These are phyloP conservation scores for Fusarium devonianum DNA, from an alignment of 2,329 filamentous ascomycete species.

Conservation along the genomic window DNA sequence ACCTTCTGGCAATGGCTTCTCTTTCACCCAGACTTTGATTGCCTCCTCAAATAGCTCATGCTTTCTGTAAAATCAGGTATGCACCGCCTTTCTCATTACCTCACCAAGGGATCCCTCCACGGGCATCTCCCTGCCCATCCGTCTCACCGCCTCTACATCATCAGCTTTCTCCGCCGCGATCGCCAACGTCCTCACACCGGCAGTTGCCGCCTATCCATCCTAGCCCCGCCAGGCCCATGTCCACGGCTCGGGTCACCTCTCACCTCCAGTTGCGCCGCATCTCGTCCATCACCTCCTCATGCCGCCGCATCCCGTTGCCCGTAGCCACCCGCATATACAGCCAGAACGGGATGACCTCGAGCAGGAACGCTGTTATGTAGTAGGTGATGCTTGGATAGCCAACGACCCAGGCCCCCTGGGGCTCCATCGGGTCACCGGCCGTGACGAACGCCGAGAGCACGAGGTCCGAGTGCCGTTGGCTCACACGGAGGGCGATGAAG, in stretches of 20 bases:
- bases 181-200: slow-evolving; percentile 40
- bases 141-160: slow-evolving; percentile 42
- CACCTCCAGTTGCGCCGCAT: slow-evolving; percentile 45
- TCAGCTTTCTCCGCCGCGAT: slow-evolving; percentile 46
- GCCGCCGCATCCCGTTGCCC: slow-evolving; percentile 36
- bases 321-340: slow-evolving; percentile 43
- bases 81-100: slow-evolving; percentile 47
- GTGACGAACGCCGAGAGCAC: slow-evolving; percentile 47
- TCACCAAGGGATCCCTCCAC: slow-evolving; percentile 41
- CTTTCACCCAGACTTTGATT: slow-evolving; percentile 48
- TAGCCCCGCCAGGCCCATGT: slow-evolving; percentile 35
- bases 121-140: slow-evolving; percentile 40
- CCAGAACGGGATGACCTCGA: slow-evolving; percentile 41
- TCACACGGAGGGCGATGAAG: slow-evolving; percentile 46
- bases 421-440: slow-evolving; percentile 43
- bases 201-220: slow-evolving; percentile 35
- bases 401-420: slow-evolving; percentile 39
- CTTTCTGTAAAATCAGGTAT: slow-evolving; percentile 52
- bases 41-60: slow-evolving; percentile 49
- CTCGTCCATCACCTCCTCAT: slow-evolving; percentile 45
- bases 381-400: slow-evolving; percentile 41
- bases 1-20: slow-evolving; percentile 37
- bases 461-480: slow-evolving; percentile 45
- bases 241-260: slow-evolving; percentile 38
- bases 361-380: slow-evolving; percentile 35